phyloP scores from a whole-genome alignment of 768 basidiomycete species.

The Mycena indigotica region DNA sequence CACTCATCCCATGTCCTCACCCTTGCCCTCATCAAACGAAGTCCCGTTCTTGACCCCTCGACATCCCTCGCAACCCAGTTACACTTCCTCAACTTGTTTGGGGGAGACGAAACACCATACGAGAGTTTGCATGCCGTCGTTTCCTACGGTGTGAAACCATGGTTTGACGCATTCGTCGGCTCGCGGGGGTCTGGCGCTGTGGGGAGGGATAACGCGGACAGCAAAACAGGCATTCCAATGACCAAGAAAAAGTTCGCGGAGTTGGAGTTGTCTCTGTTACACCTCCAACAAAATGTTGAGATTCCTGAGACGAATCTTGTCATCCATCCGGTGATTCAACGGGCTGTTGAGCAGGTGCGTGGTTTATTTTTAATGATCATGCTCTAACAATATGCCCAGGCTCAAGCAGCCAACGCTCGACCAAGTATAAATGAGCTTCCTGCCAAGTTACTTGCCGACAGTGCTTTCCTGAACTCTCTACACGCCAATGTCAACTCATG shows the following conservation, averaged over 20 bases:
- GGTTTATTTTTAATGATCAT: conserved; percentile 13
- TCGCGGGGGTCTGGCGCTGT: conserved; percentile 64
- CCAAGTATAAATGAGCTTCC: conserved; percentile 79
- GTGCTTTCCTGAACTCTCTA: conserved; percentile 88
- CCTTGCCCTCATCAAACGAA: conserved; percentile 93
- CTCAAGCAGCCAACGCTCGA: conserved; percentile 54
- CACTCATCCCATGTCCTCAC: conserved; percentile 80
- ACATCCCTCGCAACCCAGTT: conserved; percentile 81
- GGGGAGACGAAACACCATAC: conserved; percentile 87
- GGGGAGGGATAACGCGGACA: conserved; percentile 43
- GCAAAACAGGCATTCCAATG: conserved; percentile 95
- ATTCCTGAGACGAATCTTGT: conserved; percentile 95
- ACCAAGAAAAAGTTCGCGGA: conserved; percentile 99
- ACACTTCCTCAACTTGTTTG: conserved; percentile 90
- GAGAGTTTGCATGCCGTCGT: conserved; percentile 95
- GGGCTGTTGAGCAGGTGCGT: conserved; percentile 74
- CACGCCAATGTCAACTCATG: conserved; percentile 94
- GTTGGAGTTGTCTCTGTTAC: conserved; percentile 88
- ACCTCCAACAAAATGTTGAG: conserved; percentile 98
- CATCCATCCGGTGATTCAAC: conserved; percentile 87
- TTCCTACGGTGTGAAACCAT: conserved; percentile 93
- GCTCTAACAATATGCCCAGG: conserved; percentile 31
- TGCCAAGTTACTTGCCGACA: conserved; percentile 78
- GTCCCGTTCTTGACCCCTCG: conserved; percentile 77
- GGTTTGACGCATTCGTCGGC: conserved; percentile 97